These are phyloP conservation scores for Claviceps paspali DNA, from an alignment of 2,329 filamentous ascomycete species.

Conservation along the genomic window DNA sequence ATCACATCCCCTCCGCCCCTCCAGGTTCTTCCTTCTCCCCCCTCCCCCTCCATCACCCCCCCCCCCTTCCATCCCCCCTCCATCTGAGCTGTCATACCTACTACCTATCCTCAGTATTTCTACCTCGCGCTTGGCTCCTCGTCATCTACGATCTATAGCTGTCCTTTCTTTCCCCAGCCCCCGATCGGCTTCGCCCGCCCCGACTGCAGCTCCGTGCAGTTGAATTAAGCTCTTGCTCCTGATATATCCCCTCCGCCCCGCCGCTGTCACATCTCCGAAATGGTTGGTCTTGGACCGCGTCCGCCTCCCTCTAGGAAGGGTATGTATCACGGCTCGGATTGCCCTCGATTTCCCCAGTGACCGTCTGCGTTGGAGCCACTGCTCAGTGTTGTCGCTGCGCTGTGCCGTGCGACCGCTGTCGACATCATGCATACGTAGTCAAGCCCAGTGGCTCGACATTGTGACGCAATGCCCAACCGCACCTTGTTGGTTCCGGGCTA, in stretches of 20 bases:
- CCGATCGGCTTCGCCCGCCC: background rate
- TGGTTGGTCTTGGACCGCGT: conserved; percentile 36
- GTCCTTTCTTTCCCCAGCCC: background rate
- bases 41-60: background rate
- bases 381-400: too few relatives aligned
- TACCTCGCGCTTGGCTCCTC: background rate
- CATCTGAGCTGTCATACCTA: too few relatives aligned
- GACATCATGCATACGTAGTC: conserved; percentile 2
- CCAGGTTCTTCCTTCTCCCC: too few relatives aligned
- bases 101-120: background rate
- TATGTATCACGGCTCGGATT: conserved; percentile 27
- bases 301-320: conserved; percentile 46
- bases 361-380: background rate
- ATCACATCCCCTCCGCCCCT: too few relatives aligned
- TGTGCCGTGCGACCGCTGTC: background rate
- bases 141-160: background rate
- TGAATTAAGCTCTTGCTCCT: conserved; percentile 5
- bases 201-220: background rate
- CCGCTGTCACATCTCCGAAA: conserved; percentile 20
- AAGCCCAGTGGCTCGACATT: background rate
- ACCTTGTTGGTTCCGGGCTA: background rate
- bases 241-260: conserved; percentile 24
- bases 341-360: background rate
- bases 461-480: background rate
- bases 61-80: background rate